phyloP scores from a whole-genome alignment of 106 monocot genomes.

The Dendrobium huoshanense region DNA sequence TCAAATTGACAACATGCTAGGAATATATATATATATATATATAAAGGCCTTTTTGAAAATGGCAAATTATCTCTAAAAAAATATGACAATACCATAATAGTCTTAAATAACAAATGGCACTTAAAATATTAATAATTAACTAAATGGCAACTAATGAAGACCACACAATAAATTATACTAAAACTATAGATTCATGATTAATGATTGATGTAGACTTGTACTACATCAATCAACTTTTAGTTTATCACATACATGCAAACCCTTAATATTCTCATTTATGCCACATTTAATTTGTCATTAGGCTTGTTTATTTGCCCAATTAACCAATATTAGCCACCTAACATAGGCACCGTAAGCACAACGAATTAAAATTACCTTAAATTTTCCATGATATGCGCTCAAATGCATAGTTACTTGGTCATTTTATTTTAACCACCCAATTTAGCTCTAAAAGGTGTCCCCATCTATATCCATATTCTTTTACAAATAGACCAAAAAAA shows the following conservation, averaged over 20 bases:
- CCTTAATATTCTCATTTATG: neutral
- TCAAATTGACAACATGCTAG: neutral
- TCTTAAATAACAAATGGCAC: too few species aligned
- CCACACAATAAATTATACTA: too few species aligned
- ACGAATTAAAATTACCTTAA: neutral
- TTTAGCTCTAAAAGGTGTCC: neutral
- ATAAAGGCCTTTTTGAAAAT: too few species aligned
- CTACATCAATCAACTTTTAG: neutral
- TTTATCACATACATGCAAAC: neutral
- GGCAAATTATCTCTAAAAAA: too few species aligned
- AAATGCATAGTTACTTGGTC: neutral
- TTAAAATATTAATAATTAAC: too few species aligned
- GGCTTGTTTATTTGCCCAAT: neutral
- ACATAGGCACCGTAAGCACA: neutral
- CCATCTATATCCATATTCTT: neutral
- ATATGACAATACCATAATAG: too few species aligned
- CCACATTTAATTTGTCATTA: neutral
- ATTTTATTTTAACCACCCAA: neutral
- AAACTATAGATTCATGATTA: too few species aligned
- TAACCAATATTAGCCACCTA: neutral
- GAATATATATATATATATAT: too few species aligned
- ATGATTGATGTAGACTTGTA: neutral
- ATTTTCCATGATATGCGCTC: neutral
- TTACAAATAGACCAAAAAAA: neutral
- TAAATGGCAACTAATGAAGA: too few species aligned